Evolutionary conservation across 2,329 filamentous ascomycete species (phyloP).

Genomic region (Seiridium unicorne): DNA sequence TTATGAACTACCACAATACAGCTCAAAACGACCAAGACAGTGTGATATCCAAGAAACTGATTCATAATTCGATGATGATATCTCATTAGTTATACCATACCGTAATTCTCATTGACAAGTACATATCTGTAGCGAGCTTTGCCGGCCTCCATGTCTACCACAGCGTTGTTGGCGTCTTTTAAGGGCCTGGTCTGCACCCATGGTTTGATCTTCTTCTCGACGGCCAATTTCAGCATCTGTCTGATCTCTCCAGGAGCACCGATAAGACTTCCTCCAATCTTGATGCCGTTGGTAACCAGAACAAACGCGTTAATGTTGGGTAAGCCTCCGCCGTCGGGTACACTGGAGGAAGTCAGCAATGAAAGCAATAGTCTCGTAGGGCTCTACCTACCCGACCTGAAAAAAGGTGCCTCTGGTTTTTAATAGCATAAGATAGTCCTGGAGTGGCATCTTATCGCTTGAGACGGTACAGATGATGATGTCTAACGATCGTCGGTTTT

Average conservation of each 20-base stretch:
- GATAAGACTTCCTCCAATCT: conserved; percentile 45
- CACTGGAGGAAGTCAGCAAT: conserved; percentile 20
- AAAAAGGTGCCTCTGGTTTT: conserved; percentile 11
- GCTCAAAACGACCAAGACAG: too few species aligned
- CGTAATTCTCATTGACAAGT: conserved; percentile 40
- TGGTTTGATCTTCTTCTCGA: conserved; percentile 55
- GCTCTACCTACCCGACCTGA: conserved; percentile 10
- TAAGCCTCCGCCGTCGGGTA: conserved; percentile 54
- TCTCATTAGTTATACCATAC: conserved; percentile 5
- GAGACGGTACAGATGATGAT: conserved; percentile 13
- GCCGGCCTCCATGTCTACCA: conserved; percentile 56
- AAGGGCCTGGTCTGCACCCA: conserved; percentile 56
- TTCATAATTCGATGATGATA: too few species aligned
- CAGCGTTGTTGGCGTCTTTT: conserved; percentile 55
- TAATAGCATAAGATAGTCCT: conserved; percentile 8
- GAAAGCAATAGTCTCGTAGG: neutral
- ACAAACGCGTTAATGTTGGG: conserved; percentile 52
- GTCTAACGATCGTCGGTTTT: conserved; percentile 9
- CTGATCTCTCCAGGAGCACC: conserved; percentile 55
- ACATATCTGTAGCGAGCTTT: conserved; percentile 52
- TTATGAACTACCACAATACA: too few species aligned
- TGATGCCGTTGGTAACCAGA: conserved; percentile 55
- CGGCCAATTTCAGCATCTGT: conserved; percentile 61
- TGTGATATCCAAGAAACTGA: too few species aligned
- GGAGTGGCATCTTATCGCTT: conserved; percentile 12